phyloP scores from a whole-genome alignment of 1,284 basidiomycete species.

The Cyathus olla region DNA sequence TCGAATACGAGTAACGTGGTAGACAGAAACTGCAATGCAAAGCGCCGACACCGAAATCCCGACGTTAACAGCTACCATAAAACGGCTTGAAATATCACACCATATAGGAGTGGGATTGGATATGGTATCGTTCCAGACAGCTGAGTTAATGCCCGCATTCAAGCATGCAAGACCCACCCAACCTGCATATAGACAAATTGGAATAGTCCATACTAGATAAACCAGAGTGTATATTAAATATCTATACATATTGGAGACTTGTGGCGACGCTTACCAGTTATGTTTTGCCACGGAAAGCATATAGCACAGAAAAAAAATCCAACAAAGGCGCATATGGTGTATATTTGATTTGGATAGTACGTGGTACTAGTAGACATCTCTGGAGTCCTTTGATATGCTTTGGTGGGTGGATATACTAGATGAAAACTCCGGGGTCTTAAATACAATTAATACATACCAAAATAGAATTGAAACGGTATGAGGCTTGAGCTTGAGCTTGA shows the following conservation, averaged over 20 bases:
- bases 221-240: neutral
- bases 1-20: neutral
- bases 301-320: neutral
- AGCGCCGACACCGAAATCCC: neutral
- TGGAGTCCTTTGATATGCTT: neutral
- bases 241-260: neutral
- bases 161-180: neutral
- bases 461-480: no score
- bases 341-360: neutral
- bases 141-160: neutral
- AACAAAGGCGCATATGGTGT: neutral
- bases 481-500: no score
- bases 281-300: neutral
- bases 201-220: neutral
- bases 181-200: neutral
- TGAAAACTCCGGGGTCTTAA: no score
- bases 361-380: neutral
- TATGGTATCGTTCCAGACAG: neutral
- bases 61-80: neutral
- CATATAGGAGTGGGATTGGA: neutral
- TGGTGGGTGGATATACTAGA: no score
- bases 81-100: neutral
- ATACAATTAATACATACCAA: no score
- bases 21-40: neutral
- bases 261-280: neutral